Evolutionary conservation across 257 asterid species (phyloP), one percentile per base, ranked within the genome.

Genomic region (Capsicum rhomboideum): DNA sequence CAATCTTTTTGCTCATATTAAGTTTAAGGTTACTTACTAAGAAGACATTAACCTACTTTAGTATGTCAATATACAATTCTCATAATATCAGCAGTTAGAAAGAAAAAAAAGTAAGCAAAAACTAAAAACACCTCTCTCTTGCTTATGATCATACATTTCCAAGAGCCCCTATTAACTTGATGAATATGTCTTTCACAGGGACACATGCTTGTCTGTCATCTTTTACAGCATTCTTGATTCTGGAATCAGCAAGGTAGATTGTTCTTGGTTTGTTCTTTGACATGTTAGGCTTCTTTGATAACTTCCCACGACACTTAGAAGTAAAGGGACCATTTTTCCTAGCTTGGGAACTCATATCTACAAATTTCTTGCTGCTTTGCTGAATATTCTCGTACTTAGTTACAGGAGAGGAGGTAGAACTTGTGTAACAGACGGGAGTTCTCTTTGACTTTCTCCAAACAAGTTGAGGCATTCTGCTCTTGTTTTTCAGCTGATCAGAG

Each of bases 361-460:
- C 46, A 23, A 8, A 44, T 53, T 21, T 61, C 77, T 79, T 72
- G 84, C 83, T 21, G 59, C 71, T 82, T 42, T 17, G 72, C 84
- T 49, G 72, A 80, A 44, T 42, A 29, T 75, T 50, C 71, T 21
- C 72, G 58, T 61, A 59, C 84, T 82, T 71, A 20, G 83, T 18
- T 59, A 85, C 46, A 55, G 87, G 80, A 54, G 87, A 80, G 37
- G 87, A 80, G 37, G 49, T 72, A 56, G 84, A 64, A 64, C 61
- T 85, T 23, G 89, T 52, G 78, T 93, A 93, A 50, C 91, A 87
- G 14, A 92, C 94, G 3, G 93, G 92, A 74, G 93, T 91, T 86
- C 97, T 90, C 79, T 67, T 92, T 2, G 89, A 87, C 13, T 89
- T 93, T 86, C 71, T 90, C 98, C 97, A 94, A 81, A 85, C 89